phyloP scores from a whole-genome alignment of 2,329 filamentous ascomycete species.

The Didymellaceae sp. region DNA sequence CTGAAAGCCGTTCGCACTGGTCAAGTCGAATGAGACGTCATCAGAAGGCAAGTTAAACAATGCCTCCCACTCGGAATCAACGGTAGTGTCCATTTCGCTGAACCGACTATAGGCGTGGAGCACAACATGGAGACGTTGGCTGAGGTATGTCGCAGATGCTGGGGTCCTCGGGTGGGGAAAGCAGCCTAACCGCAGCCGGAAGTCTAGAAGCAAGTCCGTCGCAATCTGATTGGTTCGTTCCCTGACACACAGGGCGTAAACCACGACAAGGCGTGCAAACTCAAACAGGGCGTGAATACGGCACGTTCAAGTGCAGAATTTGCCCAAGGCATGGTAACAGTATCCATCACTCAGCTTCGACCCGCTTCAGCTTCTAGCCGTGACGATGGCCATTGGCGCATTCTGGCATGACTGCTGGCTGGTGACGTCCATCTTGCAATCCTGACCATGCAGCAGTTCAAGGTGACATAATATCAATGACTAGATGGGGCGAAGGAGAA shows the following conservation, averaged over 20 bases:
- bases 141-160: constrained; percentile 2
- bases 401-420: neutral
- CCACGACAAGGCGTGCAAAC: constrained; percentile 3
- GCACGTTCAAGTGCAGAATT: neutral
- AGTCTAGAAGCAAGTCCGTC: constrained; percentile 1
- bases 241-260: constrained; percentile 11
- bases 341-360: neutral
- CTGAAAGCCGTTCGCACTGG: neutral
- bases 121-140: constrained; percentile 3
- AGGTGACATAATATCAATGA: neutral
- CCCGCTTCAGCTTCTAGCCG: constrained; percentile 1
- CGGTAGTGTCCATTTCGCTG: constrained; percentile 3
- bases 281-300: constrained; percentile 8
- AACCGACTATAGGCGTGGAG: constrained; percentile 13
- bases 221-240: constrained; percentile 6
- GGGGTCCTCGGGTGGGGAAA: constrained; percentile 6
- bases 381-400: neutral
- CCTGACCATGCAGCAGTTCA: neutral
- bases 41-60: constrained; percentile 8
- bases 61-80: constrained; percentile 14
- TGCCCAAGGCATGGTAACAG: neutral
- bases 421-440: constrained; percentile 1
- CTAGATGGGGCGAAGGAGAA: neutral
- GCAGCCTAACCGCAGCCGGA: constrained; percentile 8
- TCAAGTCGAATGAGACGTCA: constrained; percentile 4